phyloP scores from a whole-genome alignment of 371 early-diverging fungal genomes.

The Mortierella sp. region DNA sequence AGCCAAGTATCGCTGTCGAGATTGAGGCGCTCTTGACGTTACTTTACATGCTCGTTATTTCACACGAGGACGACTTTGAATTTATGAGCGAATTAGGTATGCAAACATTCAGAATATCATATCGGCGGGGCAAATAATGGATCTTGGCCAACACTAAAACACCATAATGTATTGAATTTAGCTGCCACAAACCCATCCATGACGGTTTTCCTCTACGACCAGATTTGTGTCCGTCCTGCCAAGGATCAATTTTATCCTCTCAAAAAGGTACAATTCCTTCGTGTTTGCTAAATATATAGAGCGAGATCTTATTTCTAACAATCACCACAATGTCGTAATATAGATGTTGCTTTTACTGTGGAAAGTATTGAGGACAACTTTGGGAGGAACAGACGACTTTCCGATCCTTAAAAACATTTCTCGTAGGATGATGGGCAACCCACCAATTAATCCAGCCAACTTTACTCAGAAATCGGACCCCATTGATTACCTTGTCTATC shows the following conservation, averaged over 20 bases:
- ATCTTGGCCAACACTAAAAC: neutral
- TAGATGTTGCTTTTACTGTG: constrained; percentile 77
- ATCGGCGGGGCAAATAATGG: neutral
- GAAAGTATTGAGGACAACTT: constrained; percentile 73
- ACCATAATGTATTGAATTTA: constrained; percentile 8
- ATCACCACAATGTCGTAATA: neutral
- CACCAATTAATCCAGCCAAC: constrained; percentile 48
- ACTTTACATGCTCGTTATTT: constrained; percentile 48
- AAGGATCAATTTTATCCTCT: constrained; percentile 84
- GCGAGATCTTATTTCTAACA: too few species aligned
- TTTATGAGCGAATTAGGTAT: constrained; percentile 49
- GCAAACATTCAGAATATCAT: neutral
- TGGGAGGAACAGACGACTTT: constrained; percentile 69
- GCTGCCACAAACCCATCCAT: constrained; percentile 65
- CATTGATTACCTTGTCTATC: constrained; percentile 73
- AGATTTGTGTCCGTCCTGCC: constrained; percentile 76
- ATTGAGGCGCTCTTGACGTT: constrained; percentile 44
- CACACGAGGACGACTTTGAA: constrained; percentile 44
- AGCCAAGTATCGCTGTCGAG: constrained; percentile 33
- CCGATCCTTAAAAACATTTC: constrained; percentile 62
- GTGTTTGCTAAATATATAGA: neutral
- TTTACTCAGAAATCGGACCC: constrained; percentile 71
- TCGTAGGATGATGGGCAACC: constrained; percentile 59
- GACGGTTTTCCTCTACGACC: constrained; percentile 71
- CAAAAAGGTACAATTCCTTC: constrained; percentile 74